Base-by-base conservation (phyloP, 2,329 filamentous ascomycete species). In the Pseudogymnoascus sp. region DNA sequence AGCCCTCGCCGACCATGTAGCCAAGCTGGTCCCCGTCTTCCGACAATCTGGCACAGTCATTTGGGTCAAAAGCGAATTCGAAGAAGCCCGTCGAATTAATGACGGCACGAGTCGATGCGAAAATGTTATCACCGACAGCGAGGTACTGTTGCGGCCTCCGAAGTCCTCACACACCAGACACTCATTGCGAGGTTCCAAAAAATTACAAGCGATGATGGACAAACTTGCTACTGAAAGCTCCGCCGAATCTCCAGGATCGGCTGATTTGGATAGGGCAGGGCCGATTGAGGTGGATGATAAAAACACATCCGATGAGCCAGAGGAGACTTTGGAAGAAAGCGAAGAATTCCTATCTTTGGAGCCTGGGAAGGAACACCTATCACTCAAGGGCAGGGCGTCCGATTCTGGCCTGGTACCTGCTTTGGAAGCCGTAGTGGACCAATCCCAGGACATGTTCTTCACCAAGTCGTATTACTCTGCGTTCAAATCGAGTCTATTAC, bases 381-480 rank as follows among this genome's bases (percentile, higher is more conserved):
- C 81, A 62, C 79, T 83, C 15, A 75, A 76, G 53, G 72, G 75
- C 19, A 77, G 75, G 40, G 78, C 81, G 1, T 64, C 70, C 4
- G 83, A 82, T 7, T 75, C 75, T 19, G 78, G 80, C 62, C 75
- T 85, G 37, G 75, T 78, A 0, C 70, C 76, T 1, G 68, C 70
- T 0, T 73, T 83, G n/a, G 73, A 77, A 63, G 72, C 74, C 5
- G 75, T 72, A 38, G 73, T 79, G 68, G 84, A 72, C 72, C 73
- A n/a, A 9, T 59, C 62, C 6, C 66, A 73, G 44, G 85, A 88
- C 65, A 71, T 81, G 46, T 72, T 78, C 53, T 73, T 86, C 62
- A 77, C 68, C 15, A 97, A 96, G 75, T 86, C 86, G 4, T 84
- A 91, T 68, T 97, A 97, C 75, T 97, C 95, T 3, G 93, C 93